Percentiles rank a stretch among this genome's conserved stretches.
These are phyloP conservation scores for Dictyophora rubrovolvata DNA, from an alignment of 768 basidiomycete species.

Conservation along the genomic window DNA sequence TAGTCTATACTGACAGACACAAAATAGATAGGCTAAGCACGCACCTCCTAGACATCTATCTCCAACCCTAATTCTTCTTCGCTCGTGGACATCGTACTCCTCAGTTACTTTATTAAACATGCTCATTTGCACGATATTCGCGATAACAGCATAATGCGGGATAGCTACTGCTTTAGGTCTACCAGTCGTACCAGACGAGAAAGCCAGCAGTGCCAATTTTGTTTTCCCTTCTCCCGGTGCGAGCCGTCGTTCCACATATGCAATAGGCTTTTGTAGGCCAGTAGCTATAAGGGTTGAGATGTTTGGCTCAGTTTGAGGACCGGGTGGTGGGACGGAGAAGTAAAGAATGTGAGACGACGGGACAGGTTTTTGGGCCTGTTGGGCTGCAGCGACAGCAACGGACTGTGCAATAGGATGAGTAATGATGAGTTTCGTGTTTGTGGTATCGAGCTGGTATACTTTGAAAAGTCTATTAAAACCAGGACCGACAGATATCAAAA, in stretches of 20 bases:
- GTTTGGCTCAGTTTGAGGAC: conserved; percentile 15
- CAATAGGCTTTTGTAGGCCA: conserved; percentile 30
- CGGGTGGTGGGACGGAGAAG: not conserved
- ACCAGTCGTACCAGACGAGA: conserved; percentile 71
- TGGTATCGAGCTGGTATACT: conserved; percentile 40
- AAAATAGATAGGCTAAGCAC: conserved; percentile 9
- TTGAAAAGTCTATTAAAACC: not conserved
- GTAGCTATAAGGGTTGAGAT: conserved; percentile 39
- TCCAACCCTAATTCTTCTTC: conserved; percentile 40
- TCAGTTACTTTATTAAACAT: conserved; percentile 42
- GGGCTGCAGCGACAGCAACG: conserved; percentile 37
- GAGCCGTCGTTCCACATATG: conserved; percentile 42
- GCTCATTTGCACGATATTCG: conserved; percentile 53
- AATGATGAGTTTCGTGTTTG: conserved; percentile 31
- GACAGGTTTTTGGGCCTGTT: conserved; percentile 19
- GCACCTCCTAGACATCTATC: conserved; percentile 52
- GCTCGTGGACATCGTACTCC: not conserved
- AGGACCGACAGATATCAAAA: not conserved
- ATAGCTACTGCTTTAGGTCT: conserved; percentile 61
- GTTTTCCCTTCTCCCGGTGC: conserved; percentile 51
- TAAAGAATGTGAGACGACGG: conserved; percentile 21
- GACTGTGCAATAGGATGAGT: conserved; percentile 39
- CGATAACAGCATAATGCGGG: conserved; percentile 47
- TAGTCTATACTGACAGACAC: not conserved
- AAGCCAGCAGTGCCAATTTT: conserved; percentile 61